These are phyloP conservation scores for Atkinsonella texensis DNA, from an alignment of 2,329 filamentous ascomycete species.

Conservation along the genomic window DNA sequence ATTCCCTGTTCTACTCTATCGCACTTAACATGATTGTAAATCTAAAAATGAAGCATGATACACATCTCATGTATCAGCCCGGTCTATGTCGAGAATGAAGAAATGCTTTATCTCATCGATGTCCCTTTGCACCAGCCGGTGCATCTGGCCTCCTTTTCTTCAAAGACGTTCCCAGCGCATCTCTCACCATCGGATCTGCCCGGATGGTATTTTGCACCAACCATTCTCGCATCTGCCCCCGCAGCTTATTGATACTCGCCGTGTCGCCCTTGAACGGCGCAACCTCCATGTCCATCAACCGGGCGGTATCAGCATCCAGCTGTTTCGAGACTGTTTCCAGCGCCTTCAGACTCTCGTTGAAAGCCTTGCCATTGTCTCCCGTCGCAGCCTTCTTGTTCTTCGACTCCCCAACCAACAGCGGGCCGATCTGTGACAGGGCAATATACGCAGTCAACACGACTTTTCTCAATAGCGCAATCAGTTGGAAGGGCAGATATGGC, in stretches of 20 bases:
- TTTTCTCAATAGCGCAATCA: constrained; percentile 63
- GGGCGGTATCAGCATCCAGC: constrained; percentile 55
- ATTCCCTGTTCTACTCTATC: no score
- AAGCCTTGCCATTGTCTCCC: constrained; percentile 33
- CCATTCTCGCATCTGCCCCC: constrained; percentile 70
- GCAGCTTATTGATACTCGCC: constrained; percentile 43
- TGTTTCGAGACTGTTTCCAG: constrained; percentile 48
- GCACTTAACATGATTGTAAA: no score
- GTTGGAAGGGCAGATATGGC: constrained; percentile 75
- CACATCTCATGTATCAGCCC: no score
- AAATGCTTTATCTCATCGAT: constrained; percentile 18
- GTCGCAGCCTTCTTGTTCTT: constrained; percentile 16
- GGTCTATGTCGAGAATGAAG: no score
- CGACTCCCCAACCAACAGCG: constrained; percentile 40
- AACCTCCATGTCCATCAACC: constrained; percentile 66
- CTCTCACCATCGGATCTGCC: constrained; percentile 68
- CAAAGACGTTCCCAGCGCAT: constrained; percentile 60
- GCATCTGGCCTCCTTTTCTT: constrained; percentile 49
- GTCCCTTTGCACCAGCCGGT: constrained; percentile 48
- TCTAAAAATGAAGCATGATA: no score
- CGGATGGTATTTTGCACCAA: constrained; percentile 76
- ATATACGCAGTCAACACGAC: constrained; percentile 70
- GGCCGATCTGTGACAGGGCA: constrained; percentile 69
- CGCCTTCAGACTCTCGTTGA: constrained; percentile 53
- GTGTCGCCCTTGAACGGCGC: constrained; percentile 69